phyloP scores from a whole-genome alignment of 495 filamentous ascomycete genomes.

The Aspergillus baeticus region DNA sequence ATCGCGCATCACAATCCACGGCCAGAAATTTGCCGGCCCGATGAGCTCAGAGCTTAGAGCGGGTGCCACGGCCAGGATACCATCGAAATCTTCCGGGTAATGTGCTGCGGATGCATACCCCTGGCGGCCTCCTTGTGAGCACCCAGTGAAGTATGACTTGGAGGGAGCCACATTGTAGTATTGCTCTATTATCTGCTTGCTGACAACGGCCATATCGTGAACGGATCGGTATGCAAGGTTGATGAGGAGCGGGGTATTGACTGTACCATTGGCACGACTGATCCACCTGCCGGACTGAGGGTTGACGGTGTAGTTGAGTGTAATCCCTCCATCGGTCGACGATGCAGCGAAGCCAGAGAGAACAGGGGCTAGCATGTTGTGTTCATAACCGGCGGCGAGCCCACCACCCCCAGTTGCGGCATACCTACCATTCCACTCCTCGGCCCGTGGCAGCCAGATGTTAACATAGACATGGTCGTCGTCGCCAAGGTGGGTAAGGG shows the following conservation, averaged over 20 bases:
- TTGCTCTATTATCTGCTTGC: constrained; percentile 9
- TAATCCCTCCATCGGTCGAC: constrained; percentile 14
- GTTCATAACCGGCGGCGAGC: constrained; percentile 8
- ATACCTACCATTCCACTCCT: constrained; percentile 11
- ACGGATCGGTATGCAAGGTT: constrained; percentile 7
- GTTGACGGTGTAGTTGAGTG: constrained; percentile 8
- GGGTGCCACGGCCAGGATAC: constrained; percentile 52
- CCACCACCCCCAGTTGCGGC: constrained; percentile 15
- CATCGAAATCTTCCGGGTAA: constrained; percentile 52
- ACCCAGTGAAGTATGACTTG: constrained; percentile 45
- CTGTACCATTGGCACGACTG: neutral
- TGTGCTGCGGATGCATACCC: constrained; percentile 36
- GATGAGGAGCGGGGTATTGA: neutral
- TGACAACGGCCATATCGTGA: neutral
- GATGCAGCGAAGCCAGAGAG: constrained; percentile 1
- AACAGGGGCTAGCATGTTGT: neutral
- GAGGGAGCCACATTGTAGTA: constrained; percentile 9
- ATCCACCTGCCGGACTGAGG: constrained; percentile 11
- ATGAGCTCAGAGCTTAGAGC: constrained; percentile 13
- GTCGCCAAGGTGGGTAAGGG: constrained; percentile 5
- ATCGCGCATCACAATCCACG: constrained; percentile 1
- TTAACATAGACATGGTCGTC: constrained; percentile 2
- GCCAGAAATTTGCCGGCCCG: neutral
- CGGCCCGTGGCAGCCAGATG: constrained; percentile 5
- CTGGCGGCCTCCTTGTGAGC: constrained; percentile 45